Evolutionary conservation across 2,329 filamentous ascomycete genomes (phyloP).

Genomic region (Diaporthe vexans): DNA sequence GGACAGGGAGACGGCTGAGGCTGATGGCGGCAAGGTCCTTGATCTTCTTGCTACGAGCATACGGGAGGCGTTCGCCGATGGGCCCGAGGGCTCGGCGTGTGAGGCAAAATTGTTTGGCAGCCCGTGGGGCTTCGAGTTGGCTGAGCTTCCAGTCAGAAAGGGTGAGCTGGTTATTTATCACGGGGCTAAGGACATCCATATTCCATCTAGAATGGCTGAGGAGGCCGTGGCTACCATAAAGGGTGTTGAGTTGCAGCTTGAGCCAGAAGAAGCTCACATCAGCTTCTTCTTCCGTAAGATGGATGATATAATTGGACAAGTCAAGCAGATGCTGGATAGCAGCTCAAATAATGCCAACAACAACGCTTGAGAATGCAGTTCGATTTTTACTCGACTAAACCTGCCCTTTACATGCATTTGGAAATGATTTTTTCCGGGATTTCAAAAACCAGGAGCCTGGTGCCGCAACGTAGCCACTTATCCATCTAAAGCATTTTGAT

Average conservation of each 20-base stretch:
- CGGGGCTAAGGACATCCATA: slow-evolving; percentile 45
- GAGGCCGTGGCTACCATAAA: slow-evolving; percentile 43
- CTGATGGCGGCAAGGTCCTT: slow-evolving; percentile 25
- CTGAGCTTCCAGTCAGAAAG: slow-evolving; percentile 41
- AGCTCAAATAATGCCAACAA: too few relatives aligned
- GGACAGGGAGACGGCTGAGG: slow-evolving; percentile 30
- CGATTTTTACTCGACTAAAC: too few relatives aligned
- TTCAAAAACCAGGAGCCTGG: too few relatives aligned
- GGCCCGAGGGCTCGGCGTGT: slow-evolving; percentile 38
- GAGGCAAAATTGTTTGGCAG: slow-evolving; percentile 39
- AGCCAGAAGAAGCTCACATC: slow-evolving; percentile 43
- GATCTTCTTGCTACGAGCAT: slow-evolving; percentile 34
- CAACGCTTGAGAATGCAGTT: too few relatives aligned
- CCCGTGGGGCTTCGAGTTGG: slow-evolving; percentile 46
- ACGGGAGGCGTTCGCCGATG: slow-evolving; percentile 29
- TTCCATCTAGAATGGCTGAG: slow-evolving; percentile 44
- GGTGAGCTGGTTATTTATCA: slow-evolving; percentile 45
- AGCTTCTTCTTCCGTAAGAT: slow-evolving; percentile 42
- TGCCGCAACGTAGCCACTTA: too few relatives aligned
- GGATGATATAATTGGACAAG: slow-evolving; percentile 42
- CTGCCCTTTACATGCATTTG: too few relatives aligned
- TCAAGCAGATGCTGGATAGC: background rate
- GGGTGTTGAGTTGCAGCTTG: slow-evolving; percentile 42
- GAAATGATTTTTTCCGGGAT: too few relatives aligned
- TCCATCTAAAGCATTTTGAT: too few relatives aligned